Evolutionary conservation across 1,284 basidiomycete species (phyloP), one percentile per base, ranked within the genome.

Genomic region (Cutaneotrichosporon sp.): DNA sequence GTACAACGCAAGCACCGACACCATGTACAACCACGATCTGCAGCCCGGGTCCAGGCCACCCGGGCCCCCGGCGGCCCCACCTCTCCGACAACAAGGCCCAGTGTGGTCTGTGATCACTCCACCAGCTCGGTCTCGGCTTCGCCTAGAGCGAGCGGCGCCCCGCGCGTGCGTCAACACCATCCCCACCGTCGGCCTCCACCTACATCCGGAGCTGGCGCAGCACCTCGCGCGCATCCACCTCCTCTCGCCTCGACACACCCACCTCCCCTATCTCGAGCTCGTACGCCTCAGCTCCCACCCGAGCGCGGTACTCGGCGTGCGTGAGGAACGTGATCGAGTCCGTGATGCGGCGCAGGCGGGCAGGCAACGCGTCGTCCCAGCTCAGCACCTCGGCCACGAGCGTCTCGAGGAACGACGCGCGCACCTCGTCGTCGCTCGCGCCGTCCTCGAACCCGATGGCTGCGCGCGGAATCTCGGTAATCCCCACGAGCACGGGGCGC

Each of bases 261-360:
- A 2, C 33, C 7, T 27, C 51, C 3, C 51, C 51, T 11, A 36
- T 14, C 33, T 53, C 51, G 3, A 53, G 33, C 33, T 36, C 51
- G 51, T 38, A 53, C 24, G 11, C 34, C 14, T 53, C 33, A 1
- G 33, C 34, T 9, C 51, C 51, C 22, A 53, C 51, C 2, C 34
- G 33, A 8, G 8, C 34, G 34, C 34, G 24, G 22, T 53, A 53
- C 51, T 53, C 51, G 13, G 8, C 34, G 34, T 34, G 51, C 4
- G 51, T 38, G 33, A 53, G 51, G 33, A 53, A 53, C 22, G 51
- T 53, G 51, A 53, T 53, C 4, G 51, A 53, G 7, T 53, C 34
- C 2, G 51, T 53, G 34, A 53, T 53, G 3, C 51, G 33, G 9
- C 24, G 20, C 5, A 53, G 51, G n/a, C 51, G 51, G 6, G n/a